Evolutionary conservation across 768 basidiomycete genomes (phyloP).

Genomic region (Bullera alba): DNA sequence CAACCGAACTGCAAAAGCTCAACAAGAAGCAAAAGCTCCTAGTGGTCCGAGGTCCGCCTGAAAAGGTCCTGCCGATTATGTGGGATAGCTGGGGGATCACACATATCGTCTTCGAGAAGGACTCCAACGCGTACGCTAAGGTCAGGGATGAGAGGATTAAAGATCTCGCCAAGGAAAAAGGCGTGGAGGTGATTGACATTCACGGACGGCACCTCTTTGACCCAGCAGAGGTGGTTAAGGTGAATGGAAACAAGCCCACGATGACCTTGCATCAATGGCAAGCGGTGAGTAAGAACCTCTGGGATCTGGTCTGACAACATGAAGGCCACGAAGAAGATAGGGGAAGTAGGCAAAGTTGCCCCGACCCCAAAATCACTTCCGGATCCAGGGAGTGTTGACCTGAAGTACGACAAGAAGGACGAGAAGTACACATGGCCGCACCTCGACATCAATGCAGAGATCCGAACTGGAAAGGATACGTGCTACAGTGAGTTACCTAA

Average conservation of each 20-base stretch:
- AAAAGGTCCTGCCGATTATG: slow-evolving; percentile 36
- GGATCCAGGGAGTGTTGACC: slow-evolving; percentile 25
- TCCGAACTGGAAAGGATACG: slow-evolving; percentile 28
- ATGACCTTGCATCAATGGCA: slow-evolving; percentile 44
- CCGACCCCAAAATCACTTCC: slow-evolving; percentile 35
- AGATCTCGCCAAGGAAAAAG: slow-evolving; percentile 23
- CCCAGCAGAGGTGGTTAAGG: slow-evolving; percentile 39
- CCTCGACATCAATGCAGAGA: slow-evolving; percentile 31
- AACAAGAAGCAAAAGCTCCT: slow-evolving; percentile 41
- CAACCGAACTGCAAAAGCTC: slow-evolving; percentile 28
- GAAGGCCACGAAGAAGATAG: slow-evolving; percentile 38
- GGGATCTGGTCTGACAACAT: slow-evolving; percentile 1
- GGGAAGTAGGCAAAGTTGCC: slow-evolving; percentile 22
- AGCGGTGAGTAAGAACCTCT: slow-evolving; percentile 26
- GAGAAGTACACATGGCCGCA: slow-evolving; percentile 14
- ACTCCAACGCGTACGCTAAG: slow-evolving; percentile 41
- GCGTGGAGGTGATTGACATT: slow-evolving; percentile 41
- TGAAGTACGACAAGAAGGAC: slow-evolving; percentile 12
- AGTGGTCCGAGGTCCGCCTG: slow-evolving; percentile 43
- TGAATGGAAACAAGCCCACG: slow-evolving; percentile 39
- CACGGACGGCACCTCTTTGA: slow-evolving; percentile 47
- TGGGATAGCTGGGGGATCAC: slow-evolving; percentile 47
- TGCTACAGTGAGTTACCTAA: slow-evolving; percentile 31
- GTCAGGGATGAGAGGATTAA: slow-evolving; percentile 39
- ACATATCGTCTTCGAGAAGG: slow-evolving; percentile 45